Evolutionary conservation across 208 protist species (phyloP).

Genomic region (Vickermania ingenoplastis): DNA sequence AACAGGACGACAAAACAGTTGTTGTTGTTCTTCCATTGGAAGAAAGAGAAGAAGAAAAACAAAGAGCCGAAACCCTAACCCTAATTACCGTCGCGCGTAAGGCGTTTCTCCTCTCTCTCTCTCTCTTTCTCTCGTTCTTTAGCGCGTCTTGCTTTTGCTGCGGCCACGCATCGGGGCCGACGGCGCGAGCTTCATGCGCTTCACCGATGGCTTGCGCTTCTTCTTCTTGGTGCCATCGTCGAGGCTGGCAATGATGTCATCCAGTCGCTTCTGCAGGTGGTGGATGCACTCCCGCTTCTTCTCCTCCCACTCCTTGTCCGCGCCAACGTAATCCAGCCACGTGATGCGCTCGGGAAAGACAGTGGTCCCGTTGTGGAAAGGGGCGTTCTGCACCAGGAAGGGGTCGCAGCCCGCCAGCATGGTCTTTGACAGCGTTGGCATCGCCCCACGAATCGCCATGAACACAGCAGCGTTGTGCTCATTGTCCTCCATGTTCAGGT

Average conservation of each 20-base stretch:
- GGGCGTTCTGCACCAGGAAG: conserved; percentile 67
- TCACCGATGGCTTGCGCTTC: conserved; percentile 24
- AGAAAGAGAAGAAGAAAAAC: too few species aligned
- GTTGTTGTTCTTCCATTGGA: too few species aligned
- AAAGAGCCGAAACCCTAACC: too few species aligned
- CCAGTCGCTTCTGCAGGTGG: conserved; percentile 53
- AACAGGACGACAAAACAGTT: too few species aligned
- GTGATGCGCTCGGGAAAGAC: conserved; percentile 67
- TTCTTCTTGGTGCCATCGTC: conserved; percentile 26
- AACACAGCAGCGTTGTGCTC: conserved; percentile 52
- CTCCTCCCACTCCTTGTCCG: conserved; percentile 19
- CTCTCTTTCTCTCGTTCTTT: conserved; percentile 10
- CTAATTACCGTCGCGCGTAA: too few species aligned
- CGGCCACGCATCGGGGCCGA: conserved; percentile 54
- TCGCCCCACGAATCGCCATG: conserved; percentile 43
- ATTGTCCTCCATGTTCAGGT: conserved; percentile 62
- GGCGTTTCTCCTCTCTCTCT: too few species aligned
- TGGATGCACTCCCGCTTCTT: conserved; percentile 18
- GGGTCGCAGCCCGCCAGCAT: conserved; percentile 41
- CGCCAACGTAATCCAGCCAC: conserved; percentile 49
- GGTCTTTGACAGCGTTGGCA: conserved; percentile 33
- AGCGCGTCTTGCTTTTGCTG: conserved; percentile 25
- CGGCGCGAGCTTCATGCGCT: conserved; percentile 72
- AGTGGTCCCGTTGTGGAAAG: conserved; percentile 71
- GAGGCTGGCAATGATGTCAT: conserved; percentile 26